phyloP scores from a whole-genome alignment of 805 yeast species.

The Candida coleopterorum region DNA sequence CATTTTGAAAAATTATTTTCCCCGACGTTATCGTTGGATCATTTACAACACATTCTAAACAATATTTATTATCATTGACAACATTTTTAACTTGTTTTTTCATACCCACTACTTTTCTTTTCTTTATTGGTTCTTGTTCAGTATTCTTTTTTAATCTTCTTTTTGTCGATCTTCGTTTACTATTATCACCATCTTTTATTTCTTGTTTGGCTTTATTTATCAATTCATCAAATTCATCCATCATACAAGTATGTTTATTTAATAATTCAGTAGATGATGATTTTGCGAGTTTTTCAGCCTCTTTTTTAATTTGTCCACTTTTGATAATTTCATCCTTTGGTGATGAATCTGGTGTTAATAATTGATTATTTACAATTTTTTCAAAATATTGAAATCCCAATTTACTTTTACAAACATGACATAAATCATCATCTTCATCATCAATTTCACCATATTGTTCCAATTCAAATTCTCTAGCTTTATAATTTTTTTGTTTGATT shows the following conservation, averaged over 20 bases:
- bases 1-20: conserved; percentile 4
- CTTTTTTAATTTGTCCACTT: not conserved
- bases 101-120: not conserved
- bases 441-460: conserved; percentile 11
- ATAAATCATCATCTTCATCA: conserved; percentile 41
- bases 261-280: conserved; percentile 7
- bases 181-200: conserved; percentile 10
- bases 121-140: not conserved
- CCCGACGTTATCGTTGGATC: not conserved
- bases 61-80: conserved; percentile 13
- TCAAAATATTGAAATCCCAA: conserved; percentile 46
- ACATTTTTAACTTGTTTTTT: not conserved
- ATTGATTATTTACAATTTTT: conserved; percentile 12
- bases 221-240: conserved; percentile 16
- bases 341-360: conserved; percentile 4
- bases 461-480: conserved; percentile 5
- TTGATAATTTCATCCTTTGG: conserved; percentile 5
- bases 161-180: not conserved
- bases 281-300: conserved; percentile 5
- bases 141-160: conserved; percentile 1
- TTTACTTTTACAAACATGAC: conserved; percentile 46
- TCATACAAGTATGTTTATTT: conserved; percentile 8
- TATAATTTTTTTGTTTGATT: conserved; percentile 10
- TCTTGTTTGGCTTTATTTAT: conserved; percentile 15
- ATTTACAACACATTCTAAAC: conserved; percentile 26